phyloP scores from a whole-genome alignment of 495 filamentous ascomycete genomes.

The Endocarpon pusillum region DNA sequence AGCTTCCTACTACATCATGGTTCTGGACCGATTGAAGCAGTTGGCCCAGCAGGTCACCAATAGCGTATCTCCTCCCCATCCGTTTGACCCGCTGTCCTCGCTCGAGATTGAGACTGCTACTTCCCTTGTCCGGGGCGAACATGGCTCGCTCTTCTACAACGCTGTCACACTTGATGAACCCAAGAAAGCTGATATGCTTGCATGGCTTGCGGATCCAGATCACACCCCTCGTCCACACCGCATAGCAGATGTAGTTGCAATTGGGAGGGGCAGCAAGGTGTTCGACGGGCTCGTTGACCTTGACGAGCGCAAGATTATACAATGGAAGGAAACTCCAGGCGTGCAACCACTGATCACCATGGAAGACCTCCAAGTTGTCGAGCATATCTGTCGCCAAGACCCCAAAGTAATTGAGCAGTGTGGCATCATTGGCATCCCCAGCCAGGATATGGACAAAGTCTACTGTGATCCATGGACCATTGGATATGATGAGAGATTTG shows the following conservation, averaged over 20 bases:
- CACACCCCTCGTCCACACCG: constrained; percentile 46
- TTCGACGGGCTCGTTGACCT: constrained; percentile 78
- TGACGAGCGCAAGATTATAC: constrained; percentile 46
- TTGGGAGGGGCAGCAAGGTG: constrained; percentile 60
- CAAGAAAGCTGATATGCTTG: constrained; percentile 70
- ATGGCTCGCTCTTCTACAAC: constrained; percentile 69
- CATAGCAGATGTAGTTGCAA: constrained; percentile 73
- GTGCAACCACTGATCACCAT: constrained; percentile 89
- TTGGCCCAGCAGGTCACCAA: constrained; percentile 47
- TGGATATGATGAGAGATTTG: constrained; percentile 84
- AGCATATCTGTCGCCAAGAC: constrained; percentile 61
- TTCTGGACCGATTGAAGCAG: constrained; percentile 51
- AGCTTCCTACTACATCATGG: constrained; percentile 26
- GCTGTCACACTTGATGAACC: constrained; percentile 80
- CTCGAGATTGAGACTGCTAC: constrained; percentile 66
- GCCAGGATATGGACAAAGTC: constrained; percentile 78
- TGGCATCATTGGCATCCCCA: constrained; percentile 66
- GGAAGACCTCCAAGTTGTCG: constrained; percentile 85
- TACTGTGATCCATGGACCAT: constrained; percentile 95
- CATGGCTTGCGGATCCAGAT: constrained; percentile 54
- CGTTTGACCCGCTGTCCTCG: constrained; percentile 67
- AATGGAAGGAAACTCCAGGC: constrained; percentile 63
- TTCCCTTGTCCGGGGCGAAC: constrained; percentile 46
- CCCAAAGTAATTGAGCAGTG: constrained; percentile 90
- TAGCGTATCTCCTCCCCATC: constrained; percentile 43